Conservation (phyloP, 2,329 filamentous ascomycete species). For the Sporothrix brasiliensis region DNA sequence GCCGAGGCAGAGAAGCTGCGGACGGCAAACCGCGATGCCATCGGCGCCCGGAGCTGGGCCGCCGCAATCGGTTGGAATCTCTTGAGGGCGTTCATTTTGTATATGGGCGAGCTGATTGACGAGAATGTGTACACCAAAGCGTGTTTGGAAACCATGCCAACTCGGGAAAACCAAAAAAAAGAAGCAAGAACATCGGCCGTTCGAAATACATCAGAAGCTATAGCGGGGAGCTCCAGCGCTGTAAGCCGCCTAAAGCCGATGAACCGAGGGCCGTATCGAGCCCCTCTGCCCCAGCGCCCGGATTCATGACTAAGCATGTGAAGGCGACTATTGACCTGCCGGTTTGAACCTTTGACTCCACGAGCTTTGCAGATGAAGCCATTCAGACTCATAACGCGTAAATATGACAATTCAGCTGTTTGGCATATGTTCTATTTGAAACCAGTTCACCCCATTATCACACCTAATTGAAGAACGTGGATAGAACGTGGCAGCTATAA, state of each 20-base stretch:
- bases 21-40: conserved; percentile 55
- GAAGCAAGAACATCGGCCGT: neutral
- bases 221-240: conserved; percentile 12
- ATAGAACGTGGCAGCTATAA: neutral
- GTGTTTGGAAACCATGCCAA: neutral
- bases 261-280: conserved; percentile 29
- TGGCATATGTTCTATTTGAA: no score
- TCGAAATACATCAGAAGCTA: conserved; percentile 19
- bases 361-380: no score
- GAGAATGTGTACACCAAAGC: neutral
- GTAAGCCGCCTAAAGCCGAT: conserved; percentile 37
- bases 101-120: neutral
- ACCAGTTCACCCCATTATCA: no score
- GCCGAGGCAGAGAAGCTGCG: conserved; percentile 56
- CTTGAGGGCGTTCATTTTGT: conserved; percentile 57
- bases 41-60: conserved; percentile 60
- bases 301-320: conserved; percentile 25
- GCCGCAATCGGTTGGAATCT: conserved; percentile 64
- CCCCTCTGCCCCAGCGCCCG: conserved; percentile 16
- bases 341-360: no score
- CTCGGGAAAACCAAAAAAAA: neutral
- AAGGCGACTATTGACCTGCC: neutral
- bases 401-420: no score
- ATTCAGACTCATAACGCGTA: no score
- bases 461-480: neutral